A percentile compares a stretch with the other conserved stretches of the same genome.
Evolutionary conservation across 768 basidiomycete genomes (phyloP).

Genomic region (Tricholoma terreum): DNA sequence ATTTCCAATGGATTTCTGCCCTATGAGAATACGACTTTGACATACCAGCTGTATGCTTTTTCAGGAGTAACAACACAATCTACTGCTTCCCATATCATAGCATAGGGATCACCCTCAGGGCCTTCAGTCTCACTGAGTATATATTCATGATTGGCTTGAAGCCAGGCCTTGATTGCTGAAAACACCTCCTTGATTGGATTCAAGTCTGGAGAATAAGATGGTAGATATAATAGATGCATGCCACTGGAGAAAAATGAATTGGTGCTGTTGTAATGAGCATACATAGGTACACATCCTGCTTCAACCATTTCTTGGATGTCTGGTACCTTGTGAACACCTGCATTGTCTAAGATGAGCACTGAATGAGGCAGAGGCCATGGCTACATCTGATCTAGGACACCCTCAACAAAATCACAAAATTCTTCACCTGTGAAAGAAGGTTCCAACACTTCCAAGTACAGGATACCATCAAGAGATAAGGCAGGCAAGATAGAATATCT

Average conservation of each 20-base stretch:
- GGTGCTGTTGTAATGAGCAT: neutral
- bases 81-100: conserved; percentile 24
- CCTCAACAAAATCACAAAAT: conserved; percentile 19
- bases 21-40: too few relatives aligned
- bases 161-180: conserved; percentile 21
- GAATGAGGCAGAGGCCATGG: conserved; percentile 24
- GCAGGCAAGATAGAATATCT: conserved; percentile 32
- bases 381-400: conserved; percentile 23
- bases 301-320: conserved; percentile 17
- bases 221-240: conserved; percentile 27
- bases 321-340: conserved; percentile 27
- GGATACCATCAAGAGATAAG: conserved; percentile 24
- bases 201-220: conserved; percentile 31
- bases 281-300: conserved; percentile 6
- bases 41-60: conserved; percentile 28
- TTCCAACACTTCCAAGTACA: conserved; percentile 21
- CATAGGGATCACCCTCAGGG: conserved; percentile 16
- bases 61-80: conserved; percentile 19
- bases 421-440: conserved; percentile 21
- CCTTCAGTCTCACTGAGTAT: conserved; percentile 11
- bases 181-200: conserved; percentile 33
- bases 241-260: conserved; percentile 11
- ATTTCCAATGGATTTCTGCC: too few relatives aligned
- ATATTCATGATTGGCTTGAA: conserved; percentile 20
- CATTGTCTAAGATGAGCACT: conserved; percentile 34